Percentiles rank a stretch among this genome's conserved stretches.
phyloP scores from a whole-genome alignment of 1,284 basidiomycete species.

The Sparassis latifolia region DNA sequence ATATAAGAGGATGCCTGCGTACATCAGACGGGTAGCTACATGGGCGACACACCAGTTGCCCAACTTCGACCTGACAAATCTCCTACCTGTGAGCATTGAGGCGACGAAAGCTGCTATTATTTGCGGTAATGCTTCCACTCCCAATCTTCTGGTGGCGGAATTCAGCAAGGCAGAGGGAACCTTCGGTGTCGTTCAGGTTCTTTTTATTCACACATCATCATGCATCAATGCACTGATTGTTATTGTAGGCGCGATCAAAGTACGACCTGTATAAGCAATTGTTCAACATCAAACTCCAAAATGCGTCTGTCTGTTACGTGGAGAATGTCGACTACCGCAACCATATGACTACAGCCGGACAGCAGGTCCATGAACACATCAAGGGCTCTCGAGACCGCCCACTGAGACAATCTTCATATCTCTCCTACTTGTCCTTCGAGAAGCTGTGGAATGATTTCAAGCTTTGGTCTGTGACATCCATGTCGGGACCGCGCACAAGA shows the following conservation, averaged over 20 bases:
- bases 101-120: slow-evolving; percentile 72
- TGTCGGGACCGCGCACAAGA: not conserved
- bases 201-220: slow-evolving; percentile 13
- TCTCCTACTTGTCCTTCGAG: slow-evolving; percentile 41
- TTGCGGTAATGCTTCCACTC: slow-evolving; percentile 80
- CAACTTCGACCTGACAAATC: slow-evolving; percentile 66
- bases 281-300: slow-evolving; percentile 63
- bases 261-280: slow-evolving; percentile 79
- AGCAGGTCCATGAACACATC: slow-evolving; percentile 53
- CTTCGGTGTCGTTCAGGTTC: slow-evolving; percentile 70
- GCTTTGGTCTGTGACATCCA: slow-evolving; percentile 34
- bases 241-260: slow-evolving; percentile 62
- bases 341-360: slow-evolving; percentile 60
- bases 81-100: slow-evolving; percentile 76
- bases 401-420: slow-evolving; percentile 32
- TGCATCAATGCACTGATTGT: slow-evolving; percentile 1
- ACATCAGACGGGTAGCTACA: slow-evolving; percentile 36
- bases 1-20: slow-evolving; percentile 32
- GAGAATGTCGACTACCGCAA: slow-evolving; percentile 74
- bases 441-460: slow-evolving; percentile 51
- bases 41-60: slow-evolving; percentile 61
- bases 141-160: slow-evolving; percentile 73
- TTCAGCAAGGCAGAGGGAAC: slow-evolving; percentile 71
- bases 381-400: slow-evolving; percentile 30
- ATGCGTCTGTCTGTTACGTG: slow-evolving; percentile 59